Evolutionary conservation across 2,329 filamentous ascomycete genomes (phyloP).

Genomic region (Penicillium aurantiogriseum): DNA sequence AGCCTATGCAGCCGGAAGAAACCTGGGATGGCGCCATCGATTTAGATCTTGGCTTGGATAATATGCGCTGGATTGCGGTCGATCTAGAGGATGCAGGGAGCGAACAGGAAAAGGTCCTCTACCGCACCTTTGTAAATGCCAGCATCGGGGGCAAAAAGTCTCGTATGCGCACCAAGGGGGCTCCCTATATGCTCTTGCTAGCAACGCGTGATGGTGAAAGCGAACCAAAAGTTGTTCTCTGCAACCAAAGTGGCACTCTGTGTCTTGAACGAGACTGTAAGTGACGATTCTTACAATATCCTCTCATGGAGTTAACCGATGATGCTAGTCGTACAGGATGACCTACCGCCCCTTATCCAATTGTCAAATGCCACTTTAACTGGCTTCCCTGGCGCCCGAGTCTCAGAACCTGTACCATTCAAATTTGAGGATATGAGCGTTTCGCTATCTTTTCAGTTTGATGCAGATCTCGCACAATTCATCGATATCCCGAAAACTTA

Average conservation of each 20-base stretch:
- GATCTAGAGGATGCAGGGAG: conserved; percentile 26
- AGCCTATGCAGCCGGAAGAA: conserved; percentile 32
- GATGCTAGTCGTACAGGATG: conserved; percentile 21
- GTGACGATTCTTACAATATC: not conserved
- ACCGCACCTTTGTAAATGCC: conserved; percentile 34
- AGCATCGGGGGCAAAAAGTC: conserved; percentile 31
- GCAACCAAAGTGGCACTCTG: conserved; percentile 34
- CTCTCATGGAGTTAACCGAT: not conserved
- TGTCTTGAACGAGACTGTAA: conserved; percentile 32
- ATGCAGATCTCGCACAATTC: conserved; percentile 28
- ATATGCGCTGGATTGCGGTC: conserved; percentile 26
- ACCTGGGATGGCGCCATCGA: conserved; percentile 13
- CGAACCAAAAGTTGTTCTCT: conserved; percentile 33
- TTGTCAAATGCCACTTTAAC: conserved; percentile 19
- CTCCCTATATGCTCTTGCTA: conserved; percentile 35
- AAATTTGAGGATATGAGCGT: conserved; percentile 28
- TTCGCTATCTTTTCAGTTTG: conserved; percentile 31
- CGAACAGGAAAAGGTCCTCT: conserved; percentile 32
- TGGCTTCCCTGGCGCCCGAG: conserved; percentile 15
- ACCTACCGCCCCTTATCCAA: conserved; percentile 22
- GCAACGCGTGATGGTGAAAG: conserved; percentile 32
- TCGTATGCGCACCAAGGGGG: conserved; percentile 32
- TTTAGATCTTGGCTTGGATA: conserved; percentile 21
- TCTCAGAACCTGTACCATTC: conserved; percentile 28
- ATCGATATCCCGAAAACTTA: conserved; percentile 33